Base-by-base conservation (phyloP, 768 basidiomycete genomes). In the Leccinum sublutescens region DNA sequence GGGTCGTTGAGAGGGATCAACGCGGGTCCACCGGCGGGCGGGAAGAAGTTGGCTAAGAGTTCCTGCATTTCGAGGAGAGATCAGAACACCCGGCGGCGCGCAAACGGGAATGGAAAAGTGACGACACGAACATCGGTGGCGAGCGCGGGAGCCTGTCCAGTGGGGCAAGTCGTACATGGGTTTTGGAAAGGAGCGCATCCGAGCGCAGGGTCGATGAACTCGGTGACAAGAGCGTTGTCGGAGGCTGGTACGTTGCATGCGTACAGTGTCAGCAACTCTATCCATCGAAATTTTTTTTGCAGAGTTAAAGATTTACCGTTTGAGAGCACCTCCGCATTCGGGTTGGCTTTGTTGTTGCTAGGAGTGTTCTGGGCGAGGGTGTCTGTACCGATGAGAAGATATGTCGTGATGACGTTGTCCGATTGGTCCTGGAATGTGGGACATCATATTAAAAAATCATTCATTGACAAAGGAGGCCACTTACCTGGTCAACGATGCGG, bases 351-450 rank as follows among this genome's bases (percentile, higher is more conserved):
- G 38, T 55, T 58, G 45, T 69, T 70, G 9, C 5, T 54, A 2
- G 69, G 69, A 25, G 70, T 71, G 7, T 70, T 69, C 50, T 70
- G 69, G 3, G 67, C 62, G 19, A 70, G 65, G 3, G 70, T 71
- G 21, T 71, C 59, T 2, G 23, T 29, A 1, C 54, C 57, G 21
- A 71, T 57, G 7, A 70, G 52, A 31, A 71, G 70, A 58, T 70
- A 70, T 27, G 69, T 69, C 11, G 69, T 71, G 19, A 71, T 27
- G 2, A 71, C 60, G 14, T 70, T 70, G 33, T 70, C 69, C 15
- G 69, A 70, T 65, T 67, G 69, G 61, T 70, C 69, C 70, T 70
- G 33, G 23, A 52, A 25, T 5, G 29, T 43, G 33, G 19, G 3
- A 5, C 19, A 33, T 63, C 40, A 58, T 19, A 29, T 9, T 29